phyloP scores from a whole-genome alignment of 225 moss, liverwort and hornwort genomes.

The Bryum argenteum region DNA sequence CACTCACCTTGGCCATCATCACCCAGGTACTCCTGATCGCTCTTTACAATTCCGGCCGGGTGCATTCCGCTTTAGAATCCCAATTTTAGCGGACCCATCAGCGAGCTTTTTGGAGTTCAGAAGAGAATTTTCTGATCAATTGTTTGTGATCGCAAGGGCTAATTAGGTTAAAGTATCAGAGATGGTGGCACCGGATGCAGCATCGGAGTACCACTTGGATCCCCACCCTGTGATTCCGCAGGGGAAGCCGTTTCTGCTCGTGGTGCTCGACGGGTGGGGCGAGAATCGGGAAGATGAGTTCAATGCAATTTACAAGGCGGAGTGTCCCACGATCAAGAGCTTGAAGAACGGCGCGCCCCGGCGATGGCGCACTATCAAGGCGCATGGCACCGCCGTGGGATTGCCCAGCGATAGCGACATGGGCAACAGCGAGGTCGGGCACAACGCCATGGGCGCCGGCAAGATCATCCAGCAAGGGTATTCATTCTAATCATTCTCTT shows the following conservation, averaged over 20 bases:
- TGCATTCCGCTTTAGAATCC: conserved; percentile 8
- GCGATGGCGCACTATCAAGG: conserved; percentile 83
- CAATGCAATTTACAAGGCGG: conserved; percentile 76
- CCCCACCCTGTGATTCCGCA: conserved; percentile 55
- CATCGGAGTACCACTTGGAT: conserved; percentile 35
- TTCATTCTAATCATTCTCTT: background rate
- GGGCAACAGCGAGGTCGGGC: conserved; percentile 92
- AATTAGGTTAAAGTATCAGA: background rate
- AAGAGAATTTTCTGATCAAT: conserved; percentile 30
- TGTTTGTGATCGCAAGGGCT: conserved; percentile 28
- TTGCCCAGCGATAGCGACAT: conserved; percentile 78
- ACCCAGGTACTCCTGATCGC: background rate
- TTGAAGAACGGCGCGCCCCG: conserved; percentile 61
- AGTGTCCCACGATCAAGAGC: conserved; percentile 69
- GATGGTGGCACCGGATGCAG: conserved; percentile 14
- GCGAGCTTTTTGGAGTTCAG: background rate
- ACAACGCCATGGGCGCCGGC: conserved; percentile 92
- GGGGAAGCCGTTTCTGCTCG: conserved; percentile 73
- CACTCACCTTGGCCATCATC: too few species aligned
- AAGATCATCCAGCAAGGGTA: conserved; percentile 89
- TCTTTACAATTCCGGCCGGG: background rate
- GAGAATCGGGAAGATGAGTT: conserved; percentile 85
- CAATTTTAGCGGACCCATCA: conserved; percentile 14
- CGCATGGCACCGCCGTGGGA: conserved; percentile 85
- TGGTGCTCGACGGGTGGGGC: conserved; percentile 85